A percentile compares a stretch with the other conserved stretches of the same genome.
These are phyloP conservation scores for Fraxinus greggii DNA, from an alignment of 305 asterid genomes.

Conservation along the genomic window DNA sequence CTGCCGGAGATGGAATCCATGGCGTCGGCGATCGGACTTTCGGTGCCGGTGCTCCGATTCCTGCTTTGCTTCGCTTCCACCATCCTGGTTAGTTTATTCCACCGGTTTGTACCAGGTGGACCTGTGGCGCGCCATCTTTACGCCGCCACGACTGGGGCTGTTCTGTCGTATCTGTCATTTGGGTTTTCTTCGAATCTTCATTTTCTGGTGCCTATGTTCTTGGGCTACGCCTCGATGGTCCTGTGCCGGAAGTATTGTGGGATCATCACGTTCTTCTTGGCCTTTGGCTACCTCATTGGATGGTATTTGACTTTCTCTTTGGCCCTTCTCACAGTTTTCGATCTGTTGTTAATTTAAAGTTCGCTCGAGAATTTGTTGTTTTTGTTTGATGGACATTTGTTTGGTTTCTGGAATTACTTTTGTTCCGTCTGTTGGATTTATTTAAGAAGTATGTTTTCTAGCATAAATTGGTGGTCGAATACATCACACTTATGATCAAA, in stretches of 20 bases:
- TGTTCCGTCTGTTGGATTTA: not conserved
- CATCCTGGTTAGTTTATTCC: conserved; percentile 79
- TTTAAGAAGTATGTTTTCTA: not conserved
- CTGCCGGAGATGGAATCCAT: conserved; percentile 81
- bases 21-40: conserved; percentile 90
- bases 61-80: conserved; percentile 78
- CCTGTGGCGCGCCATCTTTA: conserved; percentile 70
- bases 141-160: conserved; percentile 76
- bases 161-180: conserved; percentile 70
- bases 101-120: conserved; percentile 78
- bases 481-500: not conserved
- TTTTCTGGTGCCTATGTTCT: conserved; percentile 77
- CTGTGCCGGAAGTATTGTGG: conserved; percentile 68
- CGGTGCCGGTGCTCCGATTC: conserved; percentile 89
- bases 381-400: not conserved
- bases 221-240: conserved; percentile 85
- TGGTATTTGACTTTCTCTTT: conserved; percentile 45
- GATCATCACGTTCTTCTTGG: conserved; percentile 62
- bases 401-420: conserved; percentile 1
- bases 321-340: not conserved
- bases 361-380: not conserved
- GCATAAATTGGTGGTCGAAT: not conserved
- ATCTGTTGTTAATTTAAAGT: not conserved
- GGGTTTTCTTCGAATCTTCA: conserved; percentile 93
- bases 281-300: conserved; percentile 95